Evolutionary conservation across 2,329 filamentous ascomycete species (phyloP).

Genomic region (Fusarium sp.): DNA sequence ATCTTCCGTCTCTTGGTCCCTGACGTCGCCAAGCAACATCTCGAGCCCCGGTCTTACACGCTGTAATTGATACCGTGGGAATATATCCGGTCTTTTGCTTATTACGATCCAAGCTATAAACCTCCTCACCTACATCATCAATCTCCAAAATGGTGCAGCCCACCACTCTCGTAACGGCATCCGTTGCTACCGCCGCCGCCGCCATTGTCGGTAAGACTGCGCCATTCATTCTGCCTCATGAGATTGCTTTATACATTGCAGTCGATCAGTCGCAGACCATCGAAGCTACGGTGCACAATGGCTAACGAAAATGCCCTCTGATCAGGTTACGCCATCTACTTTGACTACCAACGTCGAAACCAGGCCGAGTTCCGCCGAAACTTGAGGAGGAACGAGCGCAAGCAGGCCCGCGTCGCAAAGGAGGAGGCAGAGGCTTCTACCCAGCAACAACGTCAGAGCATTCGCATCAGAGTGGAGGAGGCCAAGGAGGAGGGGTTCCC

Average conservation of each 20-base stretch:
- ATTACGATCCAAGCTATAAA: conserved; percentile 6
- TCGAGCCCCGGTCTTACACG: conserved; percentile 8
- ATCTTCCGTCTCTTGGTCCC: conserved; percentile 11
- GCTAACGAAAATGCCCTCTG: conserved; percentile 26
- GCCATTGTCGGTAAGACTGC: conserved; percentile 64
- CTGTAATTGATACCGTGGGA: conserved; percentile 17
- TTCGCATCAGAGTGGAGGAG: conserved; percentile 79
- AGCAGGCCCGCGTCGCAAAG: conserved; percentile 75
- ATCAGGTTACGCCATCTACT: conserved; percentile 73
- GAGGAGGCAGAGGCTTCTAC: conserved; percentile 74
- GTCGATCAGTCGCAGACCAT: neutral
- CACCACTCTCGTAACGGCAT: conserved; percentile 67
- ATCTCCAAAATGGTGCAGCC: conserved; percentile 56
- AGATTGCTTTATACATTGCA: neutral
- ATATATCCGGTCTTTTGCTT: conserved; percentile 4
- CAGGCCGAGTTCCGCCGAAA: conserved; percentile 72
- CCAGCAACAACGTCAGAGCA: conserved; percentile 74
- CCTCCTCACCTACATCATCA: conserved; percentile 22
- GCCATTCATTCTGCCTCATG: neutral
- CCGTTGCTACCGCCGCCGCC: conserved; percentile 68
- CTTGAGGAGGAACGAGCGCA: conserved; percentile 79
- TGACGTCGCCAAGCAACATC: conserved; percentile 5
- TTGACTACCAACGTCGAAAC: conserved; percentile 72
- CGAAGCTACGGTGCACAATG: conserved; percentile 2
- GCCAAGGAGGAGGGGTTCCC: conserved; percentile 95